Evolutionary conservation across 768 basidiomycete genomes (phyloP).

Genomic region (Hericium erinaceus): DNA sequence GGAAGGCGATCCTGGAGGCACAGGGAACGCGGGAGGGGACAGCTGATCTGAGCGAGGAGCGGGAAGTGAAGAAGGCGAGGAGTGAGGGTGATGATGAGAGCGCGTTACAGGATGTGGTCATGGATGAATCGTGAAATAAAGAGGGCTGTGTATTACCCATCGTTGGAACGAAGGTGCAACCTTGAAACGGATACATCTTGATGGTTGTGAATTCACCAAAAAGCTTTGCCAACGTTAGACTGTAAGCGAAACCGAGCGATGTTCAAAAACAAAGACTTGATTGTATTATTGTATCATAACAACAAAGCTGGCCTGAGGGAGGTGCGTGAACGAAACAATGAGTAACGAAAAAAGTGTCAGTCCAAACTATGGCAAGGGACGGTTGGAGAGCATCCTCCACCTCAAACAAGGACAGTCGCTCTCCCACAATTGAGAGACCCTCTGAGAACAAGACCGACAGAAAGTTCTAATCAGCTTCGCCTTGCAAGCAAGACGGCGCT

Average conservation of each 20-base stretch:
- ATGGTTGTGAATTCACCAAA: too few relatives aligned
- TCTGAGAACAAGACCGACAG: too few relatives aligned
- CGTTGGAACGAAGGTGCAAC: too few relatives aligned
- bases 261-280: too few relatives aligned
- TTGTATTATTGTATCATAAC: too few relatives aligned
- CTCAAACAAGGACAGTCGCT: slow-evolving; percentile 15
- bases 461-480: too few relatives aligned
- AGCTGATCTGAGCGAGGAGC: not conserved
- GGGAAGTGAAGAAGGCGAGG: slow-evolving; percentile 1
- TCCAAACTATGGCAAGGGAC: slow-evolving; percentile 13
- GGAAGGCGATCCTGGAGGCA: slow-evolving; percentile 8
- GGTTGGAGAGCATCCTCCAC: slow-evolving; percentile 5
- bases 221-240: too few relatives aligned
- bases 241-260: too few relatives aligned
- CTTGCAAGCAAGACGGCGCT: too few relatives aligned
- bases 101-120: not conserved
- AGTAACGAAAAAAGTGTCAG: slow-evolving; percentile 3
- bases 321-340: not conserved
- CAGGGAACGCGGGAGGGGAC: not conserved
- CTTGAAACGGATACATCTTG: too few relatives aligned
- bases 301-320: not conserved
- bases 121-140: not conserved
- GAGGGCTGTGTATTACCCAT: too few relatives aligned
- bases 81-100: not conserved
- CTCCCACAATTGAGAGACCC: slow-evolving; percentile 3